A percentile compares a stretch with the other conserved stretches of the same genome.
Conservation (phyloP, 768 basidiomycete species). For the Boletus vermiculosoides region DNA sequence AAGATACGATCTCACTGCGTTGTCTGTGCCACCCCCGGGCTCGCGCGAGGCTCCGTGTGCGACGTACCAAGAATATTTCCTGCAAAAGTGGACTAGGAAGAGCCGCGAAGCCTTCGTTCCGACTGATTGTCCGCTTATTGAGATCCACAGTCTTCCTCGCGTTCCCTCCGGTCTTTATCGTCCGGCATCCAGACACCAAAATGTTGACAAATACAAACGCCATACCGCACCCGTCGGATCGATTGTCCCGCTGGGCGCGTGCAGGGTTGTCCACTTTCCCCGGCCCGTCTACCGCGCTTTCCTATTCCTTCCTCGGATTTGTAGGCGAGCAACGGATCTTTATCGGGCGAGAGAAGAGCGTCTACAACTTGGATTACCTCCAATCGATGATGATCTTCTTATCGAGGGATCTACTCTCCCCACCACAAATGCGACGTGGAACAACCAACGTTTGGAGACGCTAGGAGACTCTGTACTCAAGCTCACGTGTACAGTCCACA, state of each 20-base stretch:
- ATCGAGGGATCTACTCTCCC: slow-evolving; percentile 79
- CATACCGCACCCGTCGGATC: slow-evolving; percentile 29
- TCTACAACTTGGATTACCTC: slow-evolving; percentile 57
- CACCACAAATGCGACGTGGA: slow-evolving; percentile 57
- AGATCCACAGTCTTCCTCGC: slow-evolving; percentile 46
- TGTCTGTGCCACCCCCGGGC: slow-evolving; percentile 53
- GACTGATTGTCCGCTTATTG: slow-evolving; percentile 59
- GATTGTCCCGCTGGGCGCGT: slow-evolving; percentile 45
- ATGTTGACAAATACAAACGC: slow-evolving; percentile 28
- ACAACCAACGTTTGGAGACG: slow-evolving; percentile 85
- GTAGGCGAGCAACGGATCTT: slow-evolving; percentile 61
- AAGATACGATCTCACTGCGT: slow-evolving; percentile 63
- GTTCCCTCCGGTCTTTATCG: slow-evolving; percentile 41
- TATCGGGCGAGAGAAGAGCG: slow-evolving; percentile 58
- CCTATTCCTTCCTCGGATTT: slow-evolving; percentile 61
- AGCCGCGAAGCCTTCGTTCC: slow-evolving; percentile 46
- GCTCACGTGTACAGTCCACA: slow-evolving; percentile 69
- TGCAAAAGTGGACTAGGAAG: slow-evolving; percentile 53
- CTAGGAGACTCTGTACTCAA: slow-evolving; percentile 84
- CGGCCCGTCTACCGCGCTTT: slow-evolving; percentile 50
- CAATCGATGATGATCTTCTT: slow-evolving; percentile 54
- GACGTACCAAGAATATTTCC: slow-evolving; percentile 62
- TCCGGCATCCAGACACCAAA: slow-evolving; percentile 23
- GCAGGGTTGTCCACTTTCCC: slow-evolving; percentile 55
- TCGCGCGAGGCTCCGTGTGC: slow-evolving; percentile 46